Conservation (phyloP, 345 rosid species). For the Populus simonii region DNA sequence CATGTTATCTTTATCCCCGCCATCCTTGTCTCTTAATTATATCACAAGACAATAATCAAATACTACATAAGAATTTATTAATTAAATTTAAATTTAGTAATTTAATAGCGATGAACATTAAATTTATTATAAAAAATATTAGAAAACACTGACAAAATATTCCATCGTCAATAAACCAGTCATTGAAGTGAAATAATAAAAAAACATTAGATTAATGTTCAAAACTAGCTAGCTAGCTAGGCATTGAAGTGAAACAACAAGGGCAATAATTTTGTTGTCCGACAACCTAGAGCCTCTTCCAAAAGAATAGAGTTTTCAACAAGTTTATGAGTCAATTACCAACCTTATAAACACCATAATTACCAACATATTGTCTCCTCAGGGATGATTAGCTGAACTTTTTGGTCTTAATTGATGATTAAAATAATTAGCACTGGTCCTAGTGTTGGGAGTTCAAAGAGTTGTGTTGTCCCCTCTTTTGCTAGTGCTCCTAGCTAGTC, state of each 20-base stretch:
- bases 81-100: too few relatives aligned
- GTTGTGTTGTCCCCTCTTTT: background rate
- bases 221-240: too few relatives aligned
- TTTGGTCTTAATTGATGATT: conserved; percentile 11
- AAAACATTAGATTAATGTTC: too few relatives aligned
- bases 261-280: background rate
- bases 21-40: too few relatives aligned
- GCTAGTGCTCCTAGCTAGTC: conserved; percentile 27
- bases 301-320: background rate
- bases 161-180: too few relatives aligned
- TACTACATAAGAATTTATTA: too few relatives aligned
- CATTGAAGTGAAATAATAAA: too few relatives aligned
- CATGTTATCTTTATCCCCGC: too few relatives aligned
- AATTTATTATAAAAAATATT: too few relatives aligned
- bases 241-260: background rate
- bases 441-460: conserved; percentile 21
- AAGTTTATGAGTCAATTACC: conserved; percentile 17
- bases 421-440: background rate
- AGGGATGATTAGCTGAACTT: conserved; percentile 23
- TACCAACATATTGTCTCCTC: conserved; percentile 28
- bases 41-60: background rate
- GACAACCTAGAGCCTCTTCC: conserved; percentile 15
- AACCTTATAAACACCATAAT: conserved; percentile 28
- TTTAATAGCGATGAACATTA: too few relatives aligned
- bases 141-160: too few relatives aligned